phyloP scores from a whole-genome alignment of 2,329 filamentous ascomycete species.

The Diaporthe eres region DNA sequence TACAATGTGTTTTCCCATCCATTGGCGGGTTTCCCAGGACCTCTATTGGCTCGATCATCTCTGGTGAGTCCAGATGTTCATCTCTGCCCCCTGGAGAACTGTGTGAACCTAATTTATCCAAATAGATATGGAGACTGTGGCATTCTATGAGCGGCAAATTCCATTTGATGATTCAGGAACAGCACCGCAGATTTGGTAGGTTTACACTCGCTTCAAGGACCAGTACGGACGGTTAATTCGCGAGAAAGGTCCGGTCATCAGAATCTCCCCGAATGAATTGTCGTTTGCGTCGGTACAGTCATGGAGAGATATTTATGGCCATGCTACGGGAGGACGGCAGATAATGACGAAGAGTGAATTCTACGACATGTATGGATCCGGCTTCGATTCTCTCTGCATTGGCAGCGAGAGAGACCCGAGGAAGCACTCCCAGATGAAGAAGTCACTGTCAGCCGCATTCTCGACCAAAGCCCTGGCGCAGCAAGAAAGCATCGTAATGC shows the following conservation, averaged over 20 bases:
- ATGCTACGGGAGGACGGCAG: constrained; percentile 34
- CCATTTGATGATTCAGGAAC: neutral
- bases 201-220: no score
- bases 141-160: constrained; percentile 11
- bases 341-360: constrained; percentile 46
- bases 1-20: constrained; percentile 20
- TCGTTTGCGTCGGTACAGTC: constrained; percentile 32
- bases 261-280: constrained; percentile 29
- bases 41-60: constrained; percentile 1
- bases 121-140: constrained; percentile 20
- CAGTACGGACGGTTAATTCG: neutral
- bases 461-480: constrained; percentile 4
- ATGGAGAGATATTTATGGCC: constrained; percentile 42
- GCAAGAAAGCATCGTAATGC: constrained; percentile 11
- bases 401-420: constrained; percentile 47
- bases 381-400: constrained; percentile 44
- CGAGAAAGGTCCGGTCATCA: constrained; percentile 2
- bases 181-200: constrained; percentile 4
- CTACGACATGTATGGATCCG: constrained; percentile 46
- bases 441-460: constrained; percentile 45
- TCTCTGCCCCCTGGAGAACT: neutral
- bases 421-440: constrained; percentile 48
- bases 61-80: neutral
- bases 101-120: no score
- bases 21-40: neutral